A percentile compares a stretch with the other conserved stretches of the same genome.
Conservation (phyloP, 1,284 basidiomycete species). For the Entoloma clypeatum region DNA sequence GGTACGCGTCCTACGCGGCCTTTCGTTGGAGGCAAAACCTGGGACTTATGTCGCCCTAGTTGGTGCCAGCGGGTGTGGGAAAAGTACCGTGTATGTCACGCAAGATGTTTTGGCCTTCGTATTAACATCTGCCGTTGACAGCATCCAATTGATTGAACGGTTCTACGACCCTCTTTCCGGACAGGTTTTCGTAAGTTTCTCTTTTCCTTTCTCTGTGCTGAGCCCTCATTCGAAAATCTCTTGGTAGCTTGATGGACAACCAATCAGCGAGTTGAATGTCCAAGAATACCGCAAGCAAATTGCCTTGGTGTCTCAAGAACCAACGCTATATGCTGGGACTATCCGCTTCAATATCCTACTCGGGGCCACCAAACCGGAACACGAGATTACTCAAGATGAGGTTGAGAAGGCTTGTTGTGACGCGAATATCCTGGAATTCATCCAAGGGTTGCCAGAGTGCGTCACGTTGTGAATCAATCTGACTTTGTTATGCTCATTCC, state of each 20-base stretch:
- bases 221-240: constrained; percentile 12
- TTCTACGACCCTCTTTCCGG: constrained; percentile 86
- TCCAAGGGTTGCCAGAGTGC: constrained; percentile 80
- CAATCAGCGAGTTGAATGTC: constrained; percentile 79
- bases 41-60: constrained; percentile 92
- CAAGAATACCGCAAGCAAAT: constrained; percentile 81
- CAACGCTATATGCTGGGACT: constrained; percentile 81
- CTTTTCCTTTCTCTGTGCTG: no score
- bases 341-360: constrained; percentile 87
- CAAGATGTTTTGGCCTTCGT: no score
- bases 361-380: constrained; percentile 78
- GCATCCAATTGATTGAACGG: constrained; percentile 84
- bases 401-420: constrained; percentile 80
- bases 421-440: constrained; percentile 92
- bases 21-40: constrained; percentile 79
- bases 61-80: constrained; percentile 86
- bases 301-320: constrained; percentile 92
- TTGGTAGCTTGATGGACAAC: constrained; percentile 71
- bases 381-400: constrained; percentile 86
- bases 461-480: constrained; percentile 21
- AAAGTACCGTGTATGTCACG: constrained; percentile 73
- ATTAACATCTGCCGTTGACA: constrained; percentile 25
- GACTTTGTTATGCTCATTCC: constrained; percentile 9
- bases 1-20: constrained; percentile 80
- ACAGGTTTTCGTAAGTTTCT: constrained; percentile 52